Evolutionary conservation across 179 eudicot genomes (phyloP), one percentile per base, ranked within the genome.

Genomic region (Spinacia oleracea): DNA sequence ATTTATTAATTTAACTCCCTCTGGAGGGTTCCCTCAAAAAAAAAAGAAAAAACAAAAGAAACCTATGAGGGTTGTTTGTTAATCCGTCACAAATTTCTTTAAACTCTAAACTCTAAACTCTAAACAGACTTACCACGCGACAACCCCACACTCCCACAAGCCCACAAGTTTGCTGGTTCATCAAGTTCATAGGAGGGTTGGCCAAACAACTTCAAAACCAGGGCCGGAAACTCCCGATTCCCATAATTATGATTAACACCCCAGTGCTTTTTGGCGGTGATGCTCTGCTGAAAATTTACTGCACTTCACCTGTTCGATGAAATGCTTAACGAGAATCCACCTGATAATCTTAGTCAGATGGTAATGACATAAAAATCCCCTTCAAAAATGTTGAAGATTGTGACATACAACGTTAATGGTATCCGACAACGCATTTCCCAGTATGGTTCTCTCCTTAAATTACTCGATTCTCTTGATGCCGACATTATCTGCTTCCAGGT

Each of bases 401-500:
- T 92, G 20, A 96, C 99, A 9, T 96, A 96, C 90, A 96, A 96
- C 88, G 85, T 96, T 2, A 96, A 96, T 83, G 97, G 98, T 74
- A 85, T 96, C 58, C 88, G 96, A 70, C 96, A 94, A 73, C 89
- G 99, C 34, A 86, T 96, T 65, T 20, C 90, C 27, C 99, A 96
- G 83, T 89, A 80, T 71, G 97, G 99, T 20, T 96, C 99, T 70
- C 99, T 96, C 79, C 90, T 83, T 72, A 93, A 96, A 78, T 80
- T 96, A 58, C 97, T 96, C 78, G 85, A 88, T 63, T 89, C 97
- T 45, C 88, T 93, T 59, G 90, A 93, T 73, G 93, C 99, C 84
- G 97, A 96, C 77, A 89, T 96, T 77, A 90, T 96, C 74, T 96
- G 98, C 76, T 86, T 96, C 70, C 99, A 96, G 97, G 98, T 92